Percentiles rank a stretch among this genome's conserved stretches.
phyloP scores from a whole-genome alignment of 805 yeast species.

The Kregervanrija delftensis region DNA sequence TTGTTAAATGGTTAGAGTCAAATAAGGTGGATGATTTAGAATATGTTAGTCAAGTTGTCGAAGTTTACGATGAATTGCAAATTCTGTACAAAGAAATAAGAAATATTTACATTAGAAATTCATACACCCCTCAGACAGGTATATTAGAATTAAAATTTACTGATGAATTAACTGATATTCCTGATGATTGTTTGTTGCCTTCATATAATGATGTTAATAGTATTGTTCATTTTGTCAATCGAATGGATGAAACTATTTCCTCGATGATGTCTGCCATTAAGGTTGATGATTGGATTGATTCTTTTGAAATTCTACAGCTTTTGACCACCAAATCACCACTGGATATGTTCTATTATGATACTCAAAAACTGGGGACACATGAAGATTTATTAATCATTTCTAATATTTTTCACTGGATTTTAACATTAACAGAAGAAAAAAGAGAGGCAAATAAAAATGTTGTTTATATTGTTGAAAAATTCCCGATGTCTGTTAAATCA shows the following conservation, averaged over 20 bases:
- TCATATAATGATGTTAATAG: conserved; percentile 32
- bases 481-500: conserved; percentile 66
- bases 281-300: conserved; percentile 70
- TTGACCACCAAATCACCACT: conserved; percentile 52
- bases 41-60: conserved; percentile 15
- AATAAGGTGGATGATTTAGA: conserved; percentile 9
- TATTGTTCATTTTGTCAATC: conserved; percentile 55
- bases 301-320: conserved; percentile 66
- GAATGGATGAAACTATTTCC: conserved; percentile 55
- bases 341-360: conserved; percentile 50
- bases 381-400: conserved; percentile 57
- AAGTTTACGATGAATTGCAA: conserved; percentile 22
- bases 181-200: conserved; percentile 28
- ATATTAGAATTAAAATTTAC: conserved; percentile 34
- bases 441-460: conserved; percentile 7
- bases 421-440: conserved; percentile 40
- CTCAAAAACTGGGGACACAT: conserved; percentile 30
- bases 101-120: conserved; percentile 60
- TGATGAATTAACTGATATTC: conserved; percentile 32
- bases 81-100: conserved; percentile 57
- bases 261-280: conserved; percentile 51
- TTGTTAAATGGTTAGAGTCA: conserved; percentile 21
- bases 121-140: conserved; percentile 54
- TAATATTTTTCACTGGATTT: conserved; percentile 67
- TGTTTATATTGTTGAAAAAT: conserved; percentile 29